These are phyloP conservation scores for Yamadazyma siamensis DNA, from an alignment of 1,139 yeast species.

Conservation along the genomic window DNA sequence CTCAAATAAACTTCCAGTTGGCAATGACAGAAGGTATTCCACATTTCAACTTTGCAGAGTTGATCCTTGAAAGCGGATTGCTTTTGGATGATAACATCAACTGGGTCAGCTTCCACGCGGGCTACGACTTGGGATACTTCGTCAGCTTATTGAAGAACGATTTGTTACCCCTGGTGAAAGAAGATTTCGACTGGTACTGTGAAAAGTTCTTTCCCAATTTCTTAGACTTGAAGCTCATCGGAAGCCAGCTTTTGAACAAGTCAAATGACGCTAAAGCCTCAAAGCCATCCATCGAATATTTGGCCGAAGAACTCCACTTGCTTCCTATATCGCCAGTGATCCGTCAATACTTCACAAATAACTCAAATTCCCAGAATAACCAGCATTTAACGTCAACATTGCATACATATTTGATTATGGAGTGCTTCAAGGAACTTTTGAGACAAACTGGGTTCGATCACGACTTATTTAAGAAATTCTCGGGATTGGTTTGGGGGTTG, in stretches of 20 bases:
- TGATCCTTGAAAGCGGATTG: conserved; percentile 82
- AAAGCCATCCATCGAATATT: conserved; percentile 47
- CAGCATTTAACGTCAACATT: conserved; percentile 46
- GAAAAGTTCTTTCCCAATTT: conserved; percentile 74
- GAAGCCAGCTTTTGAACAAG: conserved; percentile 46
- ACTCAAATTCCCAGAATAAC: conserved; percentile 31
- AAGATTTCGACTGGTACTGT: conserved; percentile 74
- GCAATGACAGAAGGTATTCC: conserved; percentile 81
- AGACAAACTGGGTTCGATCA: conserved; percentile 37
- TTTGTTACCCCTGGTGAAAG: conserved; percentile 76
- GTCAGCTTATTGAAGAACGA: conserved; percentile 73
- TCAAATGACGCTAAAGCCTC: conserved; percentile 18
- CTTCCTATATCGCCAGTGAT: conserved; percentile 48
- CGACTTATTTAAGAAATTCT: conserved; percentile 37
- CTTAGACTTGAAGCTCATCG: conserved; percentile 79
- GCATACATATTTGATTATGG: conserved; percentile 54
- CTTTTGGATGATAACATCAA: conserved; percentile 68
- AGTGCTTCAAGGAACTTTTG: conserved; percentile 55
- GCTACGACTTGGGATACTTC: conserved; percentile 91
- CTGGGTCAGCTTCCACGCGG: conserved; percentile 94
- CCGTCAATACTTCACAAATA: conserved; percentile 45
- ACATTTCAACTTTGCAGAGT: conserved; percentile 76
- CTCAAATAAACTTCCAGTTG: conserved; percentile 78
- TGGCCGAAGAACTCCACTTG: conserved; percentile 58
- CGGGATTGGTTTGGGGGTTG: conserved; percentile 55